A percentile compares a stretch with the other conserved stretches of the same genome.
These are phyloP conservation scores for Komagataella pseudopastoris DNA, from an alignment of 805 yeast species.

Conservation along the genomic window DNA sequence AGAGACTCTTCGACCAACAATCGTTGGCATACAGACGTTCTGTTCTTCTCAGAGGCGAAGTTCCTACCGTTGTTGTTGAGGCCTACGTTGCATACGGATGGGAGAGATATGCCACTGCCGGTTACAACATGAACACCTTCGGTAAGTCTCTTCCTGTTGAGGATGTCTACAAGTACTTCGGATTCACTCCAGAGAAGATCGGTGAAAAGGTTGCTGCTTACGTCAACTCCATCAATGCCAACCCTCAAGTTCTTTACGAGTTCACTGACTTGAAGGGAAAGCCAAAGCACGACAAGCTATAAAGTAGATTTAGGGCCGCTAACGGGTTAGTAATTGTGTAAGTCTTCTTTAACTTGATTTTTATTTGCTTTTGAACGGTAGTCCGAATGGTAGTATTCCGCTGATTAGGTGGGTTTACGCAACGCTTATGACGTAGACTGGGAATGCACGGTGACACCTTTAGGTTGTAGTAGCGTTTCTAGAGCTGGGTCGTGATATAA, in stretches of 20 bases:
- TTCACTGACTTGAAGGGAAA: constrained; percentile 3
- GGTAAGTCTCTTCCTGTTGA: constrained; percentile 22
- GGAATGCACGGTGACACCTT: too few relatives aligned
- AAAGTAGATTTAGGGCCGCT: background rate
- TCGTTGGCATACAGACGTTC: constrained; percentile 13
- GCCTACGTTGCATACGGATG: constrained; percentile 21
- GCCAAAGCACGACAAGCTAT: constrained; percentile 5
- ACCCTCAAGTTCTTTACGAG: constrained; percentile 5
- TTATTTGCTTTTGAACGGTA: too few relatives aligned
- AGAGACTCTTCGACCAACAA: constrained; percentile 18
- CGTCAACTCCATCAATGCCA: constrained; percentile 3
- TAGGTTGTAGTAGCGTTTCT: too few relatives aligned
- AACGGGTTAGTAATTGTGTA: background rate
- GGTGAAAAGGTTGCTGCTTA: constrained; percentile 13
- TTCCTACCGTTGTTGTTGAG: constrained; percentile 19
- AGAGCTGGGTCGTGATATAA: background rate
- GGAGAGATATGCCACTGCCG: constrained; percentile 23
- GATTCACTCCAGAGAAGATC: constrained; percentile 13
- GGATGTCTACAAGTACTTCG: constrained; percentile 18
- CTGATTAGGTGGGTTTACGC: too few relatives aligned
- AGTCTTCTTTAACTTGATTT: background rate
- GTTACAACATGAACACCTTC: constrained; percentile 18
- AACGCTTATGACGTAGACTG: too few relatives aligned
- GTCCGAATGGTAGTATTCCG: too few relatives aligned
- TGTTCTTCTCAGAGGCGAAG: constrained; percentile 11